Conservation (phyloP, 2,329 filamentous ascomycete species). For the Incumbomyces delicatus region DNA sequence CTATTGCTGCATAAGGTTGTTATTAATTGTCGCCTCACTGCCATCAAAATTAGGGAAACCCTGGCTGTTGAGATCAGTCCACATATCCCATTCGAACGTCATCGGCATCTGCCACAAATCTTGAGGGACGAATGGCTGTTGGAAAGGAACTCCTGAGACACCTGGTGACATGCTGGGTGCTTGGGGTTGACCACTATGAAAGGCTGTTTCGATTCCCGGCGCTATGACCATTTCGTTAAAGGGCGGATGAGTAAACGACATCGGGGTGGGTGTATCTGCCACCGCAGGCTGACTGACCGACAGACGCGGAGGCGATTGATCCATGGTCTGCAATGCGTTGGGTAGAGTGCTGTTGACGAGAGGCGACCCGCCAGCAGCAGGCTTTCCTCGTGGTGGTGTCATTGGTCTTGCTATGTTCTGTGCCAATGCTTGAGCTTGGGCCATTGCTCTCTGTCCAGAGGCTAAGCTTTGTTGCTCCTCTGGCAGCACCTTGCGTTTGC, state of each 20-base stretch:
- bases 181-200: conserved; percentile 27
- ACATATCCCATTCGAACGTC: conserved; percentile 75
- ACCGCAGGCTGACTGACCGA: conserved; percentile 20
- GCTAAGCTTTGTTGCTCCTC: conserved; percentile 16
- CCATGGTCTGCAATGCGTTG: conserved; percentile 17
- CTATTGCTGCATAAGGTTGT: background rate
- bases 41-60: conserved; percentile 2
- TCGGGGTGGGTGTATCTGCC: conserved; percentile 22
- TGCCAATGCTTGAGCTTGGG: conserved; percentile 18
- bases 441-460: conserved; percentile 20
- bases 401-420: conserved; percentile 10
- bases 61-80: conserved; percentile 4
- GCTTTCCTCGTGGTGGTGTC: conserved; percentile 9
- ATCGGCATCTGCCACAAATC: conserved; percentile 94
- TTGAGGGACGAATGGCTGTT: conserved; percentile 81
- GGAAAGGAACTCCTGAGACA: conserved; percentile 44
- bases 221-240: conserved; percentile 28
- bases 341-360: conserved; percentile 6
- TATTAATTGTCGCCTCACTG: conserved; percentile 4
- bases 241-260: conserved; percentile 25
- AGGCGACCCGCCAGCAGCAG: conserved; percentile 12
- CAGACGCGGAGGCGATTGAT: conserved; percentile 16
- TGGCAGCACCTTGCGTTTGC: conserved; percentile 63
- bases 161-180: conserved; percentile 24
- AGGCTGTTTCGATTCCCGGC: conserved; percentile 14